phyloP scores from a whole-genome alignment of 2,329 filamentous ascomycete genomes.

The Alternaria sp. region DNA sequence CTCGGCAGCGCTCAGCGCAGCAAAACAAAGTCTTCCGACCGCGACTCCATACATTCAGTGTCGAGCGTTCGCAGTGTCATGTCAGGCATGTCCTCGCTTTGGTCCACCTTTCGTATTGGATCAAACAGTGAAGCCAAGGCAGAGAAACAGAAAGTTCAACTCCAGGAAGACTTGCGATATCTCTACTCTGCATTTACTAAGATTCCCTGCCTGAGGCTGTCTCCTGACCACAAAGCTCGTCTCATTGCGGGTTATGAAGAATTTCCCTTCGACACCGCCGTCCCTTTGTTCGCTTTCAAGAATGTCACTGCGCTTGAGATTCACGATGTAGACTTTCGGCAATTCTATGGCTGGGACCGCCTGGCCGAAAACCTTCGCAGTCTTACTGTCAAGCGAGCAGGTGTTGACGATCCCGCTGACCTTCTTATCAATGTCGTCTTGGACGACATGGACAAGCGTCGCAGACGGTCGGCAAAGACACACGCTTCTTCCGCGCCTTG shows the following conservation, averaged over 20 bases:
- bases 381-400: conserved; percentile 84
- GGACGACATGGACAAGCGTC: conserved; percentile 93
- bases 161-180: conserved; percentile 90
- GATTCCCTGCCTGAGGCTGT: conserved; percentile 86
- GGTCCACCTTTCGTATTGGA: conserved; percentile 85
- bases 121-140: conserved; percentile 81
- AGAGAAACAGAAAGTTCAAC: conserved; percentile 85
- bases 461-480: conserved; percentile 84
- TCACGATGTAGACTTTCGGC: conserved; percentile 92
- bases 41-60: conserved; percentile 91
- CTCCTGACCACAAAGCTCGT: conserved; percentile 90
- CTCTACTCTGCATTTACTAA: conserved; percentile 98
- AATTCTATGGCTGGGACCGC: conserved; percentile 97
- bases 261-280: conserved; percentile 96
- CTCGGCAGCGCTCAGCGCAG: conserved; percentile 82
- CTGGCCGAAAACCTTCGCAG: conserved; percentile 90
- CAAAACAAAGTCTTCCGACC: conserved; percentile 79
- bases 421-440: conserved; percentile 91
- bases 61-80: conserved; percentile 97
- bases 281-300: conserved; percentile 96
- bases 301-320: conserved; percentile 94
- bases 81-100: conserved; percentile 93
- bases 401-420: conserved; percentile 87
- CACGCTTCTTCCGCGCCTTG: conserved; percentile 79
- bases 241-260: conserved; percentile 94